Evolutionary conservation across 2,329 filamentous ascomycete genomes (phyloP), one percentile per base, ranked within the genome.

Genomic region (Sporothrix schenckii): DNA sequence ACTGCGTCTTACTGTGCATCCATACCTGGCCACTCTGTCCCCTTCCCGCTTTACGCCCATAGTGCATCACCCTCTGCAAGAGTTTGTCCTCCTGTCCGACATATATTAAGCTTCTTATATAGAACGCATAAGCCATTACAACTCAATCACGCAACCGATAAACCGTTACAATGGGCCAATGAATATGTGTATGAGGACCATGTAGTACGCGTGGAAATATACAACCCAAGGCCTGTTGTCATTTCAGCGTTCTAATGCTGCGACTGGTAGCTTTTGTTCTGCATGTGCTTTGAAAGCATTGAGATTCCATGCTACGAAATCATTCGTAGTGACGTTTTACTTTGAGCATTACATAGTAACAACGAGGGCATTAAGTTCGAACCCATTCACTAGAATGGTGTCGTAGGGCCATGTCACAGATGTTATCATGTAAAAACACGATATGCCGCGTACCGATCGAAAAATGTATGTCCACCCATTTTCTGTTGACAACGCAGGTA

Each of bases 101-200:
- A 63, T 27, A 63, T 27, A 47, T 47, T 27, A 63, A 27, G 58
- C 39, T 47, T 47, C 58, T 47, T 63, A 63, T 63, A 21, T 47
- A 47, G 39, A 39, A 47, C 39, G 21, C 39, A 63, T 21, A 63
- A 27, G 41, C 58, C 58, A 44, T 61, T 34, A 44, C 56, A 24
- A 34, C 21, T 16, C 34, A 41, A 41, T 61, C 56, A 63, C 39
- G 16, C 39, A 47, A 41, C 30, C 58, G 24, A 47, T 16, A 16
- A 7, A 19, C n/a, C 11, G 11, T 27, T 6, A 3, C 11, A 63
- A 10, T n/a, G 9, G 19, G 6, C 14, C 27, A 44, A 44, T 41
- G n/a, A 61, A 16, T 49, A 6, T 49, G 4, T 19, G 16, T 16
- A 49, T 16, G 44, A 16, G 13, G 1, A 13, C n/a, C 10, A 41